phyloP scores from a whole-genome alignment of 768 basidiomycete genomes.

The Mycena sanguinolenta region DNA sequence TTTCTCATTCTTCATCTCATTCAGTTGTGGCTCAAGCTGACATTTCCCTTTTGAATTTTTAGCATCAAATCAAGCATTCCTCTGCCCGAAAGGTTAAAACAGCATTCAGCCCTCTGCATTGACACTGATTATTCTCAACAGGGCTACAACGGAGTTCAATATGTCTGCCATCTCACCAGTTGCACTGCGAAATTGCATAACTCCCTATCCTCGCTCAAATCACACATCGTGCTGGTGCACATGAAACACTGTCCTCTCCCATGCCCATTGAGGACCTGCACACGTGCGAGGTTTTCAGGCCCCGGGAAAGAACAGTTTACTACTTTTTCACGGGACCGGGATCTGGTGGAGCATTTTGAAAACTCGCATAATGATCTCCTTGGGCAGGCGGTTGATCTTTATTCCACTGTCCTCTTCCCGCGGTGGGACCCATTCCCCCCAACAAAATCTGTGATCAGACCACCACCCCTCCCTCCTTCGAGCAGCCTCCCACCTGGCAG shows the following conservation, averaged over 20 bases:
- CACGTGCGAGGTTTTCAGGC: background rate
- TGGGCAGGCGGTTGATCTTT: background rate
- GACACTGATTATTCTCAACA: background rate
- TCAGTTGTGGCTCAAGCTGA: background rate
- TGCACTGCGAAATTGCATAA: conserved; percentile 26
- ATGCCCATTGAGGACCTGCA: conserved; percentile 23
- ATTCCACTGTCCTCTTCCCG: background rate
- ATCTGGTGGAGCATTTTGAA: conserved; percentile 18
- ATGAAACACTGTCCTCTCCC: conserved; percentile 17
- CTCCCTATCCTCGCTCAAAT: background rate
- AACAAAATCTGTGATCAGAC: background rate
- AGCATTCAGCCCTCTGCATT: background rate
- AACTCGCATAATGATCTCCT: conserved; percentile 13
- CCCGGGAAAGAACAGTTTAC: background rate
- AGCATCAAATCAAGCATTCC: conserved; percentile 30
- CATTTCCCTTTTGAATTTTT: background rate
- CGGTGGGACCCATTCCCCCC: conserved; percentile 12
- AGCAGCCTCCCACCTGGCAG: background rate
- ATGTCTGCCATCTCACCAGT: conserved; percentile 11
- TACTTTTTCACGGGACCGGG: conserved; percentile 8
- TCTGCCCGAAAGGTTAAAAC: background rate
- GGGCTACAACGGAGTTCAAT: background rate
- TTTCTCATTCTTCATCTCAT: background rate
- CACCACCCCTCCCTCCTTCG: conserved; percentile 16
- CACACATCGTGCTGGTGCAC: conserved; percentile 24